A percentile compares a stretch with the other conserved stretches of the same genome.
phyloP scores from a whole-genome alignment of 2,329 filamentous ascomycete genomes.

The Fusarium scirpi region DNA sequence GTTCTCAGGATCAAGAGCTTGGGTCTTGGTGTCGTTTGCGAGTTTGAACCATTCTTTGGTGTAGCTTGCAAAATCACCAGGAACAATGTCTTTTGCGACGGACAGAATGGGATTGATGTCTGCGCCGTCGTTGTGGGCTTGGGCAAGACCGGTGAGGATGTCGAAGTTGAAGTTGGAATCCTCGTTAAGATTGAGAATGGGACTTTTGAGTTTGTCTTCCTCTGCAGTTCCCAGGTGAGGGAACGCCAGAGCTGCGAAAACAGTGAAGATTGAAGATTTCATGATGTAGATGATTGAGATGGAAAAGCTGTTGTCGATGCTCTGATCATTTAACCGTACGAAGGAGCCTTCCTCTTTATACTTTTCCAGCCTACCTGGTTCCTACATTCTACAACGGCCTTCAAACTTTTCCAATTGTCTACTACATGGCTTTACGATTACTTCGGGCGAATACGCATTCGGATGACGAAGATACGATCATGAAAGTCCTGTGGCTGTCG shows the following conservation, averaged over 20 bases:
- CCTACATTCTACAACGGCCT: accelerated
- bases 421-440: accelerated
- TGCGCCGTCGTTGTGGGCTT: conserved; percentile 16
- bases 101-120: conserved; percentile 51
- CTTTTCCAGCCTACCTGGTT: neutral
- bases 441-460: neutral
- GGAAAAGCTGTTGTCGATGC: neutral
- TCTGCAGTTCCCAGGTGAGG: neutral
- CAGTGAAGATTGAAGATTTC: neutral
- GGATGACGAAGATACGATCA: neutral
- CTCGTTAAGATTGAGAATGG: conserved; percentile 19
- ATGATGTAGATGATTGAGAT: neutral
- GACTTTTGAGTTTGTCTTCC: neutral
- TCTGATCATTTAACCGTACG: neutral
- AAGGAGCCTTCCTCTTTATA: neutral
- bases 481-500: neutral
- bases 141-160: conserved; percentile 20
- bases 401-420: accelerated
- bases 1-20: conserved; percentile 35
- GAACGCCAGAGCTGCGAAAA: neutral
- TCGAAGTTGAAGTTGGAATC: conserved; percentile 35
- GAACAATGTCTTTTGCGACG: conserved; percentile 42
- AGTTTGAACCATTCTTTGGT: conserved; percentile 38
- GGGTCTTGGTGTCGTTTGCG: conserved; percentile 38
- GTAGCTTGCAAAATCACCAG: conserved; percentile 44